phyloP scores from a whole-genome alignment of 345 rosid genomes.

The Eucalyptus coolabah region DNA sequence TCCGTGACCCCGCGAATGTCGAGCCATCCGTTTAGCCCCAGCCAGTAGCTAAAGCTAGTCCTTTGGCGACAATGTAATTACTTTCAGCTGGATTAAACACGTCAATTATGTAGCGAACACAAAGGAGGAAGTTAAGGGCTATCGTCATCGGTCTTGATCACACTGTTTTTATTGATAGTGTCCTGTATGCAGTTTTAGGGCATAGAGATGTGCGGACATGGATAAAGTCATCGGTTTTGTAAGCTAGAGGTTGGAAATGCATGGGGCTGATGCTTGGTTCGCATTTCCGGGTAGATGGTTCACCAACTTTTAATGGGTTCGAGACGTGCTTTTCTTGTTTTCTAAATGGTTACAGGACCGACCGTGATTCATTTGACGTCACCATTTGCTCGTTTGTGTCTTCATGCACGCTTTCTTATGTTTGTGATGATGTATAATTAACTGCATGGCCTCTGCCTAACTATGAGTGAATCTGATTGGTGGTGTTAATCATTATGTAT shows the following conservation, averaged over 20 bases:
- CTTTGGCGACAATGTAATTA: background rate
- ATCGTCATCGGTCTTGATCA: background rate
- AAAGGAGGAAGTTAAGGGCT: background rate
- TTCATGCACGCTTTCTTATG: background rate
- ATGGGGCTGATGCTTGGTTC: background rate
- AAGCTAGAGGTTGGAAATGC: background rate
- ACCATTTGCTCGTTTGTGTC: background rate
- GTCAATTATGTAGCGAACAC: background rate
- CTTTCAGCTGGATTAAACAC: background rate
- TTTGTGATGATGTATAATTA: background rate
- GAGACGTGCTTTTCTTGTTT: background rate
- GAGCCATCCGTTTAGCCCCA: background rate
- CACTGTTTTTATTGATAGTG: background rate
- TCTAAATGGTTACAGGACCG: background rate
- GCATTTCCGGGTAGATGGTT: background rate
- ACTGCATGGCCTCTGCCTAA: background rate
- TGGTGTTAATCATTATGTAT: background rate
- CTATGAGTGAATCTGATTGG: background rate
- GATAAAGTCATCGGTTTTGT: background rate
- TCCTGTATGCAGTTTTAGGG: background rate
- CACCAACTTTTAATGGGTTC: background rate
- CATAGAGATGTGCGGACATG: background rate
- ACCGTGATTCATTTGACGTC: background rate
- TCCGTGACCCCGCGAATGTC: constrained; percentile 17
- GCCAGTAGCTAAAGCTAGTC: background rate